Percentiles rank a stretch among this genome's conserved stretches.
Evolutionary conservation across 768 basidiomycete species (phyloP).

Genomic region (Boletus pseudo-olivaceus): DNA sequence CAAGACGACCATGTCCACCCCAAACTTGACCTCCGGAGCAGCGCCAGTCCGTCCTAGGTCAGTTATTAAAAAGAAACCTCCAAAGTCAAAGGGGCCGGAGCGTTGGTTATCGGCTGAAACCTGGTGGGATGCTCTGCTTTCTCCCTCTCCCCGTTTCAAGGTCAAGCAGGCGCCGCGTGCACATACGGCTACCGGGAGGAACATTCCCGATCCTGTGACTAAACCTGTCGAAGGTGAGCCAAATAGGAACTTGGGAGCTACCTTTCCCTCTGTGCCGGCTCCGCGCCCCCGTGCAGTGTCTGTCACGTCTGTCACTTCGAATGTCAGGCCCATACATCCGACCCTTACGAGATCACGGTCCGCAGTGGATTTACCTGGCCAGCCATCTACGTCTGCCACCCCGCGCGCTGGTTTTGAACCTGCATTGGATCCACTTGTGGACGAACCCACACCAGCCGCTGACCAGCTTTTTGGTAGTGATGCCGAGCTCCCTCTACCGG

Average conservation of each 20-base stretch:
- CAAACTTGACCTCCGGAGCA: slow-evolving; percentile 46
- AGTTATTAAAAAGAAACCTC: slow-evolving; percentile 19
- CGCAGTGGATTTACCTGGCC: slow-evolving; percentile 15
- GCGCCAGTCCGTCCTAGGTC: slow-evolving; percentile 9
- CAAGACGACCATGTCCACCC: slow-evolving; percentile 61
- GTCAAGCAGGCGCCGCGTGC: slow-evolving; percentile 36
- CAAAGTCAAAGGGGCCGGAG: slow-evolving; percentile 44
- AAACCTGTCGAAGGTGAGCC: slow-evolving; percentile 36
- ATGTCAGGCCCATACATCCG: background rate
- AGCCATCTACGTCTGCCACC: slow-evolving; percentile 3
- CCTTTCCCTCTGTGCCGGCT: slow-evolving; percentile 8
- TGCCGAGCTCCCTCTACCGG: slow-evolving; percentile 57
- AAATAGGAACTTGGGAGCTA: background rate
- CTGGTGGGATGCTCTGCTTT: slow-evolving; percentile 78
- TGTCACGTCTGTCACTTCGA: background rate
- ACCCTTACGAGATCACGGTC: slow-evolving; percentile 22
- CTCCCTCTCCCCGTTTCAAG: slow-evolving; percentile 72
- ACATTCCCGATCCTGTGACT: slow-evolving; percentile 49
- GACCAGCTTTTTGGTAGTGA: slow-evolving; percentile 4
- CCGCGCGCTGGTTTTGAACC: slow-evolving; percentile 13
- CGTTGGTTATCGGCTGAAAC: slow-evolving; percentile 72
- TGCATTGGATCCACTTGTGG: slow-evolving; percentile 17
- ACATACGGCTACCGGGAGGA: slow-evolving; percentile 17
- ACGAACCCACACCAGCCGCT: slow-evolving; percentile 7
- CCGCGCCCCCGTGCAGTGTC: slow-evolving; percentile 25